phyloP scores from a whole-genome alignment of 768 basidiomycete species.

The Aureoboletus auriporus region DNA sequence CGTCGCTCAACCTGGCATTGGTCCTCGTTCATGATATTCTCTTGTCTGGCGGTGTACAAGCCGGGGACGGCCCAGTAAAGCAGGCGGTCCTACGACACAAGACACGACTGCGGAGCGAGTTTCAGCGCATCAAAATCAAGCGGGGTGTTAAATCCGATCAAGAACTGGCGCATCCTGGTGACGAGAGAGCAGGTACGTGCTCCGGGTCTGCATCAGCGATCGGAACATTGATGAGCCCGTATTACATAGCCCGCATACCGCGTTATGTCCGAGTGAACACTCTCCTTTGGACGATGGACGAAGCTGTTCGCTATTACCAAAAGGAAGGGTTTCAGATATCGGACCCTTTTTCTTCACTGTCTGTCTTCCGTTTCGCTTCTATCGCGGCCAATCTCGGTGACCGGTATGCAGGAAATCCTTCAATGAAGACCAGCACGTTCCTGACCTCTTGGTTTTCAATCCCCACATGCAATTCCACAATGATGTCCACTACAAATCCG shows the following conservation, averaged over 20 bases:
- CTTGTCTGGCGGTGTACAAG: constrained; percentile 80
- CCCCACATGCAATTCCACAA: constrained; percentile 63
- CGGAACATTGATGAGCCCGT: neutral
- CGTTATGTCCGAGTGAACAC: constrained; percentile 87
- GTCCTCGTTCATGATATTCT: constrained; percentile 91
- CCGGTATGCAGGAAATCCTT: constrained; percentile 51
- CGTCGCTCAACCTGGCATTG: constrained; percentile 70
- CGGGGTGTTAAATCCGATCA: constrained; percentile 60
- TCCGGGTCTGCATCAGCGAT: neutral
- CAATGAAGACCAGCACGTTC: constrained; percentile 73
- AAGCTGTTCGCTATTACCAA: constrained; percentile 56
- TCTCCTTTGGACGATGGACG: constrained; percentile 57
- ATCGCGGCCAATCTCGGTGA: neutral
- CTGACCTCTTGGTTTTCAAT: constrained; percentile 75
- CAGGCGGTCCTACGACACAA: constrained; percentile 86
- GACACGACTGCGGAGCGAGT: constrained; percentile 81
- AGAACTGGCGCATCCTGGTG: constrained; percentile 59
- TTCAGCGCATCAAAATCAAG: constrained; percentile 79
- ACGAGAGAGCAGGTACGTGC: constrained; percentile 59
- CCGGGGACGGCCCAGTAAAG: constrained; percentile 87
- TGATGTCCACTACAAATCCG: constrained; percentile 66
- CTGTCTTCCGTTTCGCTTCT: constrained; percentile 2
- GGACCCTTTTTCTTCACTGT: constrained; percentile 54
- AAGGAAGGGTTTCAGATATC: constrained; percentile 52
- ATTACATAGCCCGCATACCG: constrained; percentile 57